Evolutionary conservation across 164 flowering plant species (phyloP), one percentile per base, ranked within the genome.

Genomic region (Malania oleifera): DNA sequence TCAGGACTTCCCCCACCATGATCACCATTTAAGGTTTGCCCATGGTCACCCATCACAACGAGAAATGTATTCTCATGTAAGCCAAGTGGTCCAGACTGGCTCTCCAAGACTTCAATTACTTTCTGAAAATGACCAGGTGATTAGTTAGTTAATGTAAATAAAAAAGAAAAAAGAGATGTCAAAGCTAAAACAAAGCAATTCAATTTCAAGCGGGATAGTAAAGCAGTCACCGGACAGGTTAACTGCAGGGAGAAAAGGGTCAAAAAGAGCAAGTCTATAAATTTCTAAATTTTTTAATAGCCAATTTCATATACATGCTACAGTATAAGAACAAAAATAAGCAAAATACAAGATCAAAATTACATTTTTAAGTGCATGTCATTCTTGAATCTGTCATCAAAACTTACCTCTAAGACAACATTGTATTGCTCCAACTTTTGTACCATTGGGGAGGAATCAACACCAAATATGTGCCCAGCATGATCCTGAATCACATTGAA

Each of bases 21-120:
- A 81, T 95, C 99, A 50, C 99, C 97, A 73, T 95, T 89, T 54
- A 85, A 2, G 29, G 99, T 95, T 80, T 95, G 97, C 25, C 96
- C 99, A 80, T 91, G 99, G 72, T 95, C 99, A 57, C 99, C 99
- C 97, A 95, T 85, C 57, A 91, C 99, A 61, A 95, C 67, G 50
- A 95, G 84, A 50, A 88, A 59, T 19, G 97, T 88, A 65, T 84
- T 84, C 70, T 95, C 95, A 73, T 95, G 99, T 54, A 84, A 59
- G 54, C 82, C 96, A 64, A 91, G 96, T 13, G 86, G 84, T 43
- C 82, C 86, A 47, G 96, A 88, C 57, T 83, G 86, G 61, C 74
- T 80, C 66, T 75, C 71, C 66, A 95, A 72, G 59, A 70, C 77
- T 49, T 81, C 87, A 41, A 80, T 71, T 41, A 95, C 87, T 73